A percentile compares a stretch with the other conserved stretches of the same genome.
Evolutionary conservation across 129 eudicot species (phyloP).

Genomic region (Smallanthus sonchifolius): DNA sequence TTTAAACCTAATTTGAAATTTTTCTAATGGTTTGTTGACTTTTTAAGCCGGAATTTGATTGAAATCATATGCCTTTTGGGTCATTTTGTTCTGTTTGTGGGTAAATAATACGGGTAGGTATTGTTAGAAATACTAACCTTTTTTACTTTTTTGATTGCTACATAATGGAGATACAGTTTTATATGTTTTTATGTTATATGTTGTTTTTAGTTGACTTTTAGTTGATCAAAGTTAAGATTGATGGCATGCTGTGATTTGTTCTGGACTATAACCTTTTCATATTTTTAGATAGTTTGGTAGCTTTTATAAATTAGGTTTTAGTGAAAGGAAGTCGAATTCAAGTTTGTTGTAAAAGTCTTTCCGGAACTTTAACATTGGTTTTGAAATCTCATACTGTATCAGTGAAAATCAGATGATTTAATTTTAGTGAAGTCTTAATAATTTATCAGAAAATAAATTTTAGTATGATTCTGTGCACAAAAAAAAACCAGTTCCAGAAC

Average conservation of each 20-base stretch:
- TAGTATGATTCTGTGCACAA: too few species aligned
- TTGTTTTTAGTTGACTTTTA: conserved; percentile 12
- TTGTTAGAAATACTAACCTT: conserved; percentile 2
- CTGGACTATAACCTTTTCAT: neutral
- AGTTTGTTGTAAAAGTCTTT: too few species aligned
- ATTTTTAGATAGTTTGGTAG: neutral
- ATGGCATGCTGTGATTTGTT: conserved; percentile 9
- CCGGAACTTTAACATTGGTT: too few species aligned
- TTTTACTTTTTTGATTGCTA: neutral
- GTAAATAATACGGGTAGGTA: conserved; percentile 5
- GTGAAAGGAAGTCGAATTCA: too few species aligned
- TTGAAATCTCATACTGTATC: too few species aligned
- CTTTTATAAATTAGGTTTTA: too few species aligned
- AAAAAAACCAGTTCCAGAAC: too few species aligned
- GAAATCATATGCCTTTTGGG: neutral
- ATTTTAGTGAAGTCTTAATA: too few species aligned
- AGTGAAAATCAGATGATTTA: too few species aligned
- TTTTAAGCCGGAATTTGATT: conserved; percentile 3
- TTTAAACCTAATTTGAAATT: neutral
- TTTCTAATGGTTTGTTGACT: conserved; percentile 7
- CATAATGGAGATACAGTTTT: neutral
- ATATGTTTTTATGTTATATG: conserved; percentile 4
- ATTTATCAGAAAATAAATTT: too few species aligned
- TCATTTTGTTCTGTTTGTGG: conserved; percentile 2
- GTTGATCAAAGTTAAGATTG: neutral